Percentiles rank a stretch among this genome's conserved stretches.
Conservation (phyloP, 495 filamentous ascomycete genomes). For the Ramalina peruviana region DNA sequence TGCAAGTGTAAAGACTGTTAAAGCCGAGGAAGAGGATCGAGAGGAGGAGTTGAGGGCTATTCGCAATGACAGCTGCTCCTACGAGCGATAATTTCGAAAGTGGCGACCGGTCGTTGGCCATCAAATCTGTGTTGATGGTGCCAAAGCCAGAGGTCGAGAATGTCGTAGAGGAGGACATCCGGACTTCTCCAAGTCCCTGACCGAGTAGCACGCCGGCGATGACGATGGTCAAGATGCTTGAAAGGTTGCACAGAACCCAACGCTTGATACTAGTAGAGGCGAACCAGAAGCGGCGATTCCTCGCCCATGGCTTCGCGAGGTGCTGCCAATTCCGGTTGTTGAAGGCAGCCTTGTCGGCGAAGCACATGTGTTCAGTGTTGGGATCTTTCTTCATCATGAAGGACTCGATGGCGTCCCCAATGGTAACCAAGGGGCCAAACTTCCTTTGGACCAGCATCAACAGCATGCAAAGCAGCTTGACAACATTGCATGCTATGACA, state of each 20-base stretch:
- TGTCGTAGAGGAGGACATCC: slow-evolving; percentile 2
- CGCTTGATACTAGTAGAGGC: slow-evolving; percentile 6
- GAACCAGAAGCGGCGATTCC: slow-evolving; percentile 5
- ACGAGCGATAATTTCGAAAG: neutral
- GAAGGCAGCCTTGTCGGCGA: neutral
- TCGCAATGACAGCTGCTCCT: slow-evolving; percentile 16
- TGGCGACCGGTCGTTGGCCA: neutral
- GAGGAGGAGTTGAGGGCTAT: slow-evolving; percentile 30
- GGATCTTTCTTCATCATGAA: slow-evolving; percentile 3
- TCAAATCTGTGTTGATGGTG: neutral
- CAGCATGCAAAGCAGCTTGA: slow-evolving; percentile 23
- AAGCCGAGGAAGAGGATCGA: slow-evolving; percentile 28
- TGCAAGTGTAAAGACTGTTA: slow-evolving; percentile 26
- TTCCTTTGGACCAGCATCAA: slow-evolving; percentile 8
- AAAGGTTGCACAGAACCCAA: slow-evolving; percentile 13
- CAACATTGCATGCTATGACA: slow-evolving; percentile 26
- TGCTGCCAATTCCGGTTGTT: neutral
- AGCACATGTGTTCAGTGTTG: neutral
- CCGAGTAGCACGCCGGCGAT: neutral
- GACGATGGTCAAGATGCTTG: neutral
- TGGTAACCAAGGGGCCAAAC: slow-evolving; percentile 5
- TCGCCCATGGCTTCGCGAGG: neutral
- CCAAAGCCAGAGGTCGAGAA: neutral
- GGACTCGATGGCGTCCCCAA: slow-evolving; percentile 11
- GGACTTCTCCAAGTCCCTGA: neutral